These are phyloP conservation scores for Lactifluus pinguis DNA, from an alignment of 768 basidiomycete species.

Conservation along the genomic window DNA sequence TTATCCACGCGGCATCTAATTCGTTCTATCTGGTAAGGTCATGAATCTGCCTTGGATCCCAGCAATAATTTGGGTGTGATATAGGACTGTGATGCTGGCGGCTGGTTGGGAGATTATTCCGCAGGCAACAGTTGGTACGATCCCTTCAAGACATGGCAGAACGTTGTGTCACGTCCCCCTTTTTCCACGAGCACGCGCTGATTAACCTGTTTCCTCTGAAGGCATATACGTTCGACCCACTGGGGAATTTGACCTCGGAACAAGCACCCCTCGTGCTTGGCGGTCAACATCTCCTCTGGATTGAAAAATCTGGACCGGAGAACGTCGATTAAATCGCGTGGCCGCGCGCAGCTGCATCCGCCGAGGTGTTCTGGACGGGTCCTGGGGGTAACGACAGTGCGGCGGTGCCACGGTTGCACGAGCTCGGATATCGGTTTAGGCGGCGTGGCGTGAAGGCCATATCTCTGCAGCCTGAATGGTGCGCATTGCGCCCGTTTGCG, in stretches of 20 bases:
- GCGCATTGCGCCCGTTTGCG: too few relatives aligned
- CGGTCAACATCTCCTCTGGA: too few relatives aligned
- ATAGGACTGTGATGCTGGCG: slow-evolving; percentile 63
- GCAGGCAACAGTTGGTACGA: slow-evolving; percentile 61
- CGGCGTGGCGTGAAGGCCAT: too few relatives aligned
- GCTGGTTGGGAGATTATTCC: slow-evolving; percentile 48
- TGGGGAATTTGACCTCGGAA: slow-evolving; percentile 39
- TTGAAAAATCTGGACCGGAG: too few relatives aligned
- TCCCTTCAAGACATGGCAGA: slow-evolving; percentile 75
- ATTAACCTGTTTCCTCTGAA: slow-evolving; percentile 21
- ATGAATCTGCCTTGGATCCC: not conserved
- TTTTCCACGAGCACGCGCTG: not conserved
- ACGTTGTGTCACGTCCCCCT: slow-evolving; percentile 31
- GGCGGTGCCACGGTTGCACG: too few relatives aligned
- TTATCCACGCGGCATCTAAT: slow-evolving; percentile 65
- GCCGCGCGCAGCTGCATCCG: too few relatives aligned
- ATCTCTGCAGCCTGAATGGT: too few relatives aligned
- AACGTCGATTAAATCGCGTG: too few relatives aligned
- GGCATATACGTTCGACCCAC: slow-evolving; percentile 66
- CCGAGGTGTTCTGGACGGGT: too few relatives aligned
- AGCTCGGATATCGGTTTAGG: too few relatives aligned
- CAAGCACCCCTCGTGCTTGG: slow-evolving; percentile 33
- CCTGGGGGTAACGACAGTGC: too few relatives aligned
- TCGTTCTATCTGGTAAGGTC: slow-evolving; percentile 61
- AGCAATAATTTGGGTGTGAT: not conserved